Base-by-base conservation (phyloP, 306 rosid genomes). In the Quercus rubra region DNA sequence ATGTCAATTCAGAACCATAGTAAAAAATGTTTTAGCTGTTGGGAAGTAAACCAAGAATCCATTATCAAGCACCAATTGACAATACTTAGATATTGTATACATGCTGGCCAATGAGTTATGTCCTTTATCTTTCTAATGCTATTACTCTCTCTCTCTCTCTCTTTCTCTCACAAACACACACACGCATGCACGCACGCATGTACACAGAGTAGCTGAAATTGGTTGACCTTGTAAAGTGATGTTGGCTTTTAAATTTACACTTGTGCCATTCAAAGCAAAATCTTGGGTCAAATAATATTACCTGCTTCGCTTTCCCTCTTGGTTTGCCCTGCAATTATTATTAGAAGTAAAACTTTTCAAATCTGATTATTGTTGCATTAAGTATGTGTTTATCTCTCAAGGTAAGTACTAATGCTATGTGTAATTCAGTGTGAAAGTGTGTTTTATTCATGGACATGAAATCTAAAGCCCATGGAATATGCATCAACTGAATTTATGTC, bases 201-300 rank as follows among this genome's bases (percentile, higher is more conserved):
- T 12, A 2, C 52, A 2, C 15, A 15, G 31, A 17, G 17, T 30
- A 5, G 43, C 46, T 64, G 19, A 35, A 3, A 8, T 19, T 67
- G 72, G 49, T 35, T 67, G 72, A 67, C 49, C 17, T 67, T 33
- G 41, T 63, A 4, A 18, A 5, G 38, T 63, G 70, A 63, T 63
- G 41, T 13, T 28, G 57, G 55, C 2, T 70, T 70, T n/a, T 52
- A 72, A 18, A 13, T 23, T 72, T 27, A 28, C 7, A 52, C 54
- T 49, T 59, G 55, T 77, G 58, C 57, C 21, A 28, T 46, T 83
- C 28, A 27, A 72, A 66, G 17, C 4, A 54, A 69, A 78, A 56
- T 28, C 78, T 57, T 56, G 17, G 51, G 35, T 46, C 63, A 33
- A 76, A 73, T 79, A 54, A 5, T 75, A 52, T 56, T 85, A 30